Evolutionary conservation across 768 basidiomycete genomes (phyloP).

Genomic region (Kwoniella dendrophila): DNA sequence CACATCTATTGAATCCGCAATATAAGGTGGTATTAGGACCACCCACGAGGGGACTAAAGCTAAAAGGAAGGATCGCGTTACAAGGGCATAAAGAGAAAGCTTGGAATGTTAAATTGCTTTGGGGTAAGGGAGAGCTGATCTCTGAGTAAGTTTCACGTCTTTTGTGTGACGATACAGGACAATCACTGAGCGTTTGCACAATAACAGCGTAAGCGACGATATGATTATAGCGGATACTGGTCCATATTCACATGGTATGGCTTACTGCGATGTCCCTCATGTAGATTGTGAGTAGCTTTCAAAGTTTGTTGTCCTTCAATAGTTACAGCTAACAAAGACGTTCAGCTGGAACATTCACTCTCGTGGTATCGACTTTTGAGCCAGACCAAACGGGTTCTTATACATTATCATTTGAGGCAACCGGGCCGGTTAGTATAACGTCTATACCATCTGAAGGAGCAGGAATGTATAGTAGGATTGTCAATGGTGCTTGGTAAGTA

Average conservation of each 20-base stretch:
- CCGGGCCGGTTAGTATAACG: constrained; percentile 64
- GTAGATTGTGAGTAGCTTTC: constrained; percentile 61
- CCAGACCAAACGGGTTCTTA: constrained; percentile 70
- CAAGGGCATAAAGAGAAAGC: constrained; percentile 69
- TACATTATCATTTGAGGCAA: constrained; percentile 67
- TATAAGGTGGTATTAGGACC: constrained; percentile 69
- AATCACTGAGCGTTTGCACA: neutral
- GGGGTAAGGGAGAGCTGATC: constrained; percentile 74
- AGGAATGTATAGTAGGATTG: constrained; percentile 76
- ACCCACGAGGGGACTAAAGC: constrained; percentile 4
- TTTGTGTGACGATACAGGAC: neutral
- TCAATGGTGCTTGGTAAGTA: constrained; percentile 74
- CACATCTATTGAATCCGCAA: constrained; percentile 89
- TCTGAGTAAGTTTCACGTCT: constrained; percentile 64
- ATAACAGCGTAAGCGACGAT: constrained; percentile 61
- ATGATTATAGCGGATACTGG: constrained; percentile 76
- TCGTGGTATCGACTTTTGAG: constrained; percentile 84
- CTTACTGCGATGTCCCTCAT: constrained; percentile 60
- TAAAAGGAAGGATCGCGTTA: constrained; percentile 60
- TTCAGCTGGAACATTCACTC: constrained; percentile 74
- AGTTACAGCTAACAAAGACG: neutral
- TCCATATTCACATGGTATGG: constrained; percentile 76
- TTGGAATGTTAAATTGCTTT: constrained; percentile 71
- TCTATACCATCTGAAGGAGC: constrained; percentile 82
- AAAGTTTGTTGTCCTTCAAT: neutral